Evolutionary conservation across 2,329 filamentous ascomycete species (phyloP), one percentile per base, ranked within the genome.

Genomic region (Tolypocladium inflatum): DNA sequence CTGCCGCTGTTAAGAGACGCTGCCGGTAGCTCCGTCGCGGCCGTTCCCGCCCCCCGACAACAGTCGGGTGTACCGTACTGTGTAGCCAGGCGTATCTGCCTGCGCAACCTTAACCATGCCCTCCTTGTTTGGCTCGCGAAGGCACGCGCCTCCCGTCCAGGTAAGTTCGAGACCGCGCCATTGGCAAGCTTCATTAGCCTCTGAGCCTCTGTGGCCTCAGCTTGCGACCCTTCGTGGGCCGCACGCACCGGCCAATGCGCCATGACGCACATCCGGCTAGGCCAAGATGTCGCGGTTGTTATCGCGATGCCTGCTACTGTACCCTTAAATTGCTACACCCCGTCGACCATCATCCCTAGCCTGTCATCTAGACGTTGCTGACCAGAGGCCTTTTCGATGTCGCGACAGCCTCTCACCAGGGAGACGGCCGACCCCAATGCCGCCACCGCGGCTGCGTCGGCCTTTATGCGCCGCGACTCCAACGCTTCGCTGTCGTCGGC

Each of bases 361-460:
- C 59, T 55, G 33, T 54, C 51, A 45, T 35, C 30, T 10, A 35
- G 30, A 30, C 55, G 57, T 55, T 51, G 62, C 65, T 68, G 65
- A 70, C 62, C 61, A 60, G 23, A 21, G 48, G 19, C 30, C 23
- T 7, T 35, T 51, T 51, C 55, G 60, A 57, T 62, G 55, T 63
- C 59, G 58, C 68, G 60, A 63, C 73, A 90, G 85, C 83, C 85
- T 63, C 75, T 86, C 60, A 87, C 82, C 59, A 77, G 80, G 62
- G 78, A 82, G 59, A 86, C 86, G 58, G 84, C 85, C 55, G 86
- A 85, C 68, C 80, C 89, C 58, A 87, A 86, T 67, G 91, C 90
- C 59, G 84, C 91, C 57, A 86, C 88, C 53, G 91, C 91, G 58
- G 91, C 92, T 60, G 85, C 85, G 60, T 88, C 89, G 71, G 92